Percentiles rank a stretch among this genome's conserved stretches.
Conservation (phyloP, 192 early-diverging fungal species). For the Podila horticola region DNA sequence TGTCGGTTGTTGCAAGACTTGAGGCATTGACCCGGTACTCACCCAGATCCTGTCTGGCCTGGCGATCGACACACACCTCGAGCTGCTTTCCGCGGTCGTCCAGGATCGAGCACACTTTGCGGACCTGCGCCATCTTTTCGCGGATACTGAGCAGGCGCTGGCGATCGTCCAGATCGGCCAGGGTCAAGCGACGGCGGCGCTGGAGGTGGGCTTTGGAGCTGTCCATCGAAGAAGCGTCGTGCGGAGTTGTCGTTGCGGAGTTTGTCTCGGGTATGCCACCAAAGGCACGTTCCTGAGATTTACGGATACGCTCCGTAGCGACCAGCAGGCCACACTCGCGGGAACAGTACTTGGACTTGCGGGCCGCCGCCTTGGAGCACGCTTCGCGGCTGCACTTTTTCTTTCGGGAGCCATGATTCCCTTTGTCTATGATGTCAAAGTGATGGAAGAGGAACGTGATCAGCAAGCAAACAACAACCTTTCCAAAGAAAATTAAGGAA, state of each 20-base stretch:
- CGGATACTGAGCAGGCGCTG: slow-evolving; percentile 48
- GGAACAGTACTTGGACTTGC: slow-evolving; percentile 63
- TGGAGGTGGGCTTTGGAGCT: slow-evolving; percentile 35
- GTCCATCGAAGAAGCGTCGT: neutral
- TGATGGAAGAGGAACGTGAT: neutral
- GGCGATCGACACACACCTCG: slow-evolving; percentile 32
- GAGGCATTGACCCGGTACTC: neutral
- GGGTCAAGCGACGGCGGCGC: slow-evolving; percentile 36
- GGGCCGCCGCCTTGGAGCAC: slow-evolving; percentile 54
- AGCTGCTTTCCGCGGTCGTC: slow-evolving; percentile 33
- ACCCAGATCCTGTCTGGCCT: slow-evolving; percentile 28
- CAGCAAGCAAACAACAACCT: neutral
- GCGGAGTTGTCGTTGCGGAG: neutral
- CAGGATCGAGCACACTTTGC: slow-evolving; percentile 25
- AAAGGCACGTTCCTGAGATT: slow-evolving; percentile 53
- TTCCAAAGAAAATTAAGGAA: slow-evolving; percentile 5
- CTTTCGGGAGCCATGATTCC: slow-evolving; percentile 58
- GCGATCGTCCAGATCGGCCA: slow-evolving; percentile 58
- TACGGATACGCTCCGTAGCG: slow-evolving; percentile 54
- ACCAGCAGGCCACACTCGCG: slow-evolving; percentile 60
- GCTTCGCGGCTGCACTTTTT: slow-evolving; percentile 57
- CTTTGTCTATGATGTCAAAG: slow-evolving; percentile 45
- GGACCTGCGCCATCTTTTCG: slow-evolving; percentile 38
- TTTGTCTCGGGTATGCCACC: slow-evolving; percentile 1
- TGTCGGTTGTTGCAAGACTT: neutral